Evolutionary conservation across 306 rosid species (phyloP).

Genomic region (Albizia julibrissin): DNA sequence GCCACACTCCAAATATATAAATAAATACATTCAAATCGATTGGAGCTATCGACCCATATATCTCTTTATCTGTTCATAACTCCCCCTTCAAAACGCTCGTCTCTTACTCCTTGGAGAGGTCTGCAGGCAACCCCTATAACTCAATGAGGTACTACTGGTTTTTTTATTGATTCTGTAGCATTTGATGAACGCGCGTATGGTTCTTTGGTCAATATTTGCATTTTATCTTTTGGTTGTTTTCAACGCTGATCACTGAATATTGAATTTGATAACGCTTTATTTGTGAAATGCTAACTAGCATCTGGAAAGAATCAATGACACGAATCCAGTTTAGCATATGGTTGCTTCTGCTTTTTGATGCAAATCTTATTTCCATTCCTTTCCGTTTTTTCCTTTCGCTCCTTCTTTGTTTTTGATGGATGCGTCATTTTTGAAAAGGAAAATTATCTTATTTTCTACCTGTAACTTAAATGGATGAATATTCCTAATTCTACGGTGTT

Average conservation of each 20-base stretch:
- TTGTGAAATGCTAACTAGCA: slow-evolving; percentile 3
- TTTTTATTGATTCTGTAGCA: background rate
- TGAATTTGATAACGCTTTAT: slow-evolving; percentile 21
- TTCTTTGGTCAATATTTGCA: background rate
- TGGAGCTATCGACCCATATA: slow-evolving; percentile 37
- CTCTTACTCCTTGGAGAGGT: slow-evolving; percentile 38
- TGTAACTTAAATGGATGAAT: background rate
- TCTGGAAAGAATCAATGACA: slow-evolving; percentile 31
- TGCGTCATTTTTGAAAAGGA: background rate
- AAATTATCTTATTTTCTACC: too few relatives aligned
- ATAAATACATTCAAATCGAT: slow-evolving; percentile 44
- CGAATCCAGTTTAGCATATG: background rate
- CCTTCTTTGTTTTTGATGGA: slow-evolving; percentile 24
- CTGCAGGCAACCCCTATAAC: slow-evolving; percentile 43
- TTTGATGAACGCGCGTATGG: background rate
- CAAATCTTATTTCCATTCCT: slow-evolving; percentile 36
- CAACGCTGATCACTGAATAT: background rate
- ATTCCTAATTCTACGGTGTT: background rate
- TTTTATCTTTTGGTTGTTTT: background rate
- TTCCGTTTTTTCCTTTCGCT: slow-evolving; percentile 35
- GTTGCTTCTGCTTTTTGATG: background rate
- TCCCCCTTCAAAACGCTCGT: slow-evolving; percentile 38
- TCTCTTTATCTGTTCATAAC: slow-evolving; percentile 46
- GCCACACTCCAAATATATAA: slow-evolving; percentile 45
- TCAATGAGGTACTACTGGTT: slow-evolving; percentile 9